Percentiles rank a stretch among this genome's conserved stretches.
Conservation (phyloP, 2,329 filamentous ascomycete species). For the Alternaria tenuissima region DNA sequence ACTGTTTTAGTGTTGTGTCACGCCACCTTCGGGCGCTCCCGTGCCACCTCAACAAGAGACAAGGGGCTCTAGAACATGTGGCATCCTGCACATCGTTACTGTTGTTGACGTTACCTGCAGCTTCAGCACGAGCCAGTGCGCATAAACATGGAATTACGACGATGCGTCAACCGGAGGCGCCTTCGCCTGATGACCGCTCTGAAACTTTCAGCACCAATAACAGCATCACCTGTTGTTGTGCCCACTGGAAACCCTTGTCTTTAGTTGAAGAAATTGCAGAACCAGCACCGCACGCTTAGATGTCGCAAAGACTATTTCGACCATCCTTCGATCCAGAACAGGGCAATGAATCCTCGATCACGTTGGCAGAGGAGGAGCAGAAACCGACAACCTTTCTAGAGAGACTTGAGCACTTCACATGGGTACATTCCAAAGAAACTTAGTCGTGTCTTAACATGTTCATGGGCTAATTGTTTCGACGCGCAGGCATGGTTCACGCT, state of each 20-base stretch:
- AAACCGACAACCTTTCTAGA: not conserved
- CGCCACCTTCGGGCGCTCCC: not conserved
- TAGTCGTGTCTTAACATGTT: not conserved
- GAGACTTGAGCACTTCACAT: conserved; percentile 1
- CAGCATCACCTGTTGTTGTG: not conserved
- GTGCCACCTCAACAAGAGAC: not conserved
- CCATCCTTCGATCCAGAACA: not conserved
- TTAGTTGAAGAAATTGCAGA: not conserved
- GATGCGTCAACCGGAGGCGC: too few relatives aligned
- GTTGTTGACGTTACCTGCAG: not conserved
- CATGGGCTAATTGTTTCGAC: not conserved
- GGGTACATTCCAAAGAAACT: not conserved
- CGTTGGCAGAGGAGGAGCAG: not conserved
- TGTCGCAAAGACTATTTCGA: not conserved
- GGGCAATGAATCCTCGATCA: not conserved
- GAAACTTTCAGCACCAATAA: not conserved
- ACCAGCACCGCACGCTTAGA: not conserved
- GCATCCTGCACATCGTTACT: not conserved
- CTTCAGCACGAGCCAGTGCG: too few relatives aligned
- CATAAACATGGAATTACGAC: too few relatives aligned
- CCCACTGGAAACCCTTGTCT: not conserved
- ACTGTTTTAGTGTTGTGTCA: not conserved
- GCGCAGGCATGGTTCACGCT: conserved; percentile 4
- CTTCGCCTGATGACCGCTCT: too few relatives aligned
- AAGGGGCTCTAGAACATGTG: not conserved